Conservation (phyloP, 805 yeast genomes). For the Yarrowia bubula region DNA sequence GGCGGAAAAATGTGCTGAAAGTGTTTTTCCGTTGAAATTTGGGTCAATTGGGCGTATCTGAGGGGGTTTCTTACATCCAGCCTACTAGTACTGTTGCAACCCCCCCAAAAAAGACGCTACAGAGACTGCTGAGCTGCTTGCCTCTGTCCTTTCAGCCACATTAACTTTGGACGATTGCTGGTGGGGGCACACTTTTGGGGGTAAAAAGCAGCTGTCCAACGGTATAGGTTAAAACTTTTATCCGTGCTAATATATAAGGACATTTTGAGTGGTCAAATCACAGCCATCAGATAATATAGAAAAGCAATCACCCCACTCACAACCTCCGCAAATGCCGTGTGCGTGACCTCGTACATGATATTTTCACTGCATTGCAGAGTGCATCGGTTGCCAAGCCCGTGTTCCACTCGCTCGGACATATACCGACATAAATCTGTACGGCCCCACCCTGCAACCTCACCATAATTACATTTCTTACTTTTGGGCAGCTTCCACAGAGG, state of each 20-base stretch:
- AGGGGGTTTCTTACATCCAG: no score
- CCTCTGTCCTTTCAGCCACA: neutral
- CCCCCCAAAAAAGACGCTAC: neutral
- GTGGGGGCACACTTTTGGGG: neutral
- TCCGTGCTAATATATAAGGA: no score
- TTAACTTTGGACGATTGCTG: conserved; percentile 3
- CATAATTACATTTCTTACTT: neutral
- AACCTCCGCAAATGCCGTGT: neutral
- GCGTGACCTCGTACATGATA: neutral
- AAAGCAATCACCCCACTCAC: neutral
- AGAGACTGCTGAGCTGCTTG: neutral
- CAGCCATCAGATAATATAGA: no score
- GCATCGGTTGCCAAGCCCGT: neutral
- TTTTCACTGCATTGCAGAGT: conserved; percentile 2
- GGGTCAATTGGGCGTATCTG: neutral
- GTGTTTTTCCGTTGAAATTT: neutral
- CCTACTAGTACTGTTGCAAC: neutral
- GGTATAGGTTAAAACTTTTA: neutral
- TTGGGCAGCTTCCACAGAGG: neutral
- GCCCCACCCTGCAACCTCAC: neutral
- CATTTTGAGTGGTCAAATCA: no score
- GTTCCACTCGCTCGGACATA: neutral
- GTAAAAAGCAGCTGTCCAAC: neutral
- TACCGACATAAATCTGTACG: neutral
- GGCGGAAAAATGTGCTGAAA: neutral